Conservation (phyloP, 1,284 basidiomycete genomes). For the Singerocomus rubriflavus region DNA sequence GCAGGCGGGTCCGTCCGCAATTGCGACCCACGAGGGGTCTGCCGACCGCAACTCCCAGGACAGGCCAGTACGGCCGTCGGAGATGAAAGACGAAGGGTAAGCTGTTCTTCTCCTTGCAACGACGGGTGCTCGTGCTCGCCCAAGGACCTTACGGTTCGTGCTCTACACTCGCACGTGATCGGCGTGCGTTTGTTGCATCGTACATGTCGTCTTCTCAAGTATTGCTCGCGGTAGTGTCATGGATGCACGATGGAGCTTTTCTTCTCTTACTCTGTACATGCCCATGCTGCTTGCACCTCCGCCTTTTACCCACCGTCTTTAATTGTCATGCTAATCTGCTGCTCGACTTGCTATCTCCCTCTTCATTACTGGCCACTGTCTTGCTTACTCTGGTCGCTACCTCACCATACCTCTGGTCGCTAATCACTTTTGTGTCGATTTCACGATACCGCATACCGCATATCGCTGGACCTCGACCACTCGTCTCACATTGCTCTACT, state of each 20-base stretch:
- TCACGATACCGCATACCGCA: slow-evolving; percentile 36
- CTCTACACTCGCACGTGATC: slow-evolving; percentile 6
- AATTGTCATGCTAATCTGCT: slow-evolving; percentile 29
- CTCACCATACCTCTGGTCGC: slow-evolving; percentile 35
- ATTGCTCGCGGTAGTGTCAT: slow-evolving; percentile 27
- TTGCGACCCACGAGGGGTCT: slow-evolving; percentile 35
- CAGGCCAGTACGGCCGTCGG: slow-evolving; percentile 62
- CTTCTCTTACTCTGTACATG: slow-evolving; percentile 24
- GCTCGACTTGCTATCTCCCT: slow-evolving; percentile 32
- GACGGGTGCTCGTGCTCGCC: slow-evolving; percentile 18
- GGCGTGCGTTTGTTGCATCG: slow-evolving; percentile 10
- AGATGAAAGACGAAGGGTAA: slow-evolving; percentile 95
- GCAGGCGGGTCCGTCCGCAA: slow-evolving; percentile 27
- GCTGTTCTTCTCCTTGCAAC: slow-evolving; percentile 37
- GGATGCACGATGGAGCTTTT: slow-evolving; percentile 21
- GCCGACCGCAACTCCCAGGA: slow-evolving; percentile 26
- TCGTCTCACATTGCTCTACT: slow-evolving; percentile 28
- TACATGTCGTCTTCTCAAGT: slow-evolving; percentile 13
- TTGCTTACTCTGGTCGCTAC: slow-evolving; percentile 37
- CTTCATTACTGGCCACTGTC: slow-evolving; percentile 36
- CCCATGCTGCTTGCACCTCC: slow-evolving; percentile 14
- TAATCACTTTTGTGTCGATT: slow-evolving; percentile 36
- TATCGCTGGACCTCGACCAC: slow-evolving; percentile 32
- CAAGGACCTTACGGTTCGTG: slow-evolving; percentile 9
- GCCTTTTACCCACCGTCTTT: slow-evolving; percentile 23